phyloP scores from a whole-genome alignment of 345 rosid genomes.

The Fremontodendron californicum region DNA sequence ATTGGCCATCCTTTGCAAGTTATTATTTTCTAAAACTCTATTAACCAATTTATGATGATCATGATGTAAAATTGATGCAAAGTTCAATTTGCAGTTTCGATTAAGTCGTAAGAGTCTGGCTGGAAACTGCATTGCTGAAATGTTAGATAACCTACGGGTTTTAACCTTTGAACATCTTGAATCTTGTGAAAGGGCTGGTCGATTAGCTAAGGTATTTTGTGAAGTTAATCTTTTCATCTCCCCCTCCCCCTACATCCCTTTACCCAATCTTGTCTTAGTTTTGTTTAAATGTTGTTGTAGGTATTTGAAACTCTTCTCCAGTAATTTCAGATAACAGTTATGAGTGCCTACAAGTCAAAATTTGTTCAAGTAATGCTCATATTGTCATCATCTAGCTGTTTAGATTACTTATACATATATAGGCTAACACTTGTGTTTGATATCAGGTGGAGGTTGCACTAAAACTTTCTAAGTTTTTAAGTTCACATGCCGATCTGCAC shows the following conservation, averaged over 20 bases:
- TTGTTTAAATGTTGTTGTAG: constrained; percentile 34
- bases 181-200: constrained; percentile 51
- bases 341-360: constrained; percentile 76
- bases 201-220: constrained; percentile 57
- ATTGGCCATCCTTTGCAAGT: neutral
- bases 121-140: constrained; percentile 48
- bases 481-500: too few relatives aligned
- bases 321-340: constrained; percentile 56
- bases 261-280: too few relatives aligned
- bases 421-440: too few relatives aligned
- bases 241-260: neutral
- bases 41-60: neutral
- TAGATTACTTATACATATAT: too few relatives aligned
- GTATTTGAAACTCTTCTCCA: constrained; percentile 66
- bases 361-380: constrained; percentile 60
- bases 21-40: neutral
- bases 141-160: constrained; percentile 74
- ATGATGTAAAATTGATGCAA: neutral
- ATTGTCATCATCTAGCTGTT: neutral
- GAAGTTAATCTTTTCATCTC: neutral
- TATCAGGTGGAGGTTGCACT: too few relatives aligned
- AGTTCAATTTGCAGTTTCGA: constrained; percentile 43
- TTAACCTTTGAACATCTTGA: constrained; percentile 76
- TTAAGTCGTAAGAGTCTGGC: constrained; percentile 38
- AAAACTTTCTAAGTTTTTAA: too few relatives aligned